Conservation (phyloP, 2,329 filamentous ascomycete genomes). For the Diplodia corticola region DNA sequence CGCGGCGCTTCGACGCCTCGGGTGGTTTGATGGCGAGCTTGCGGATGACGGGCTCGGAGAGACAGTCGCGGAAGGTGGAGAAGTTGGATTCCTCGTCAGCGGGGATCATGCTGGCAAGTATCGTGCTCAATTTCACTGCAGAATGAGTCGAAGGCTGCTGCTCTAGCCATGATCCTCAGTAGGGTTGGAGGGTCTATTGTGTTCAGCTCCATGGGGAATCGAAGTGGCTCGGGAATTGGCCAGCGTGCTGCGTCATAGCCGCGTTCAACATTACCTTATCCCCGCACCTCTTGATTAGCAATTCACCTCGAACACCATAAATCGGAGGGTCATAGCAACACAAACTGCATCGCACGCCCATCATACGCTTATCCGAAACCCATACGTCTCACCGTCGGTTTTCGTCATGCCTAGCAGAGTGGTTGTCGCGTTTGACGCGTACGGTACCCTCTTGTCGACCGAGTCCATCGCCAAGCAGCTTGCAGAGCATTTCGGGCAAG, state of each 20-base stretch:
- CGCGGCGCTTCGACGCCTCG: conserved; percentile 47
- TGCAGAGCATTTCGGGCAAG: conserved; percentile 57
- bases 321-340: neutral
- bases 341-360: too few species aligned
- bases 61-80: conserved; percentile 70
- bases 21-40: conserved; percentile 53
- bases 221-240: neutral
- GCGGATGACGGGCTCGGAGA: conserved; percentile 68
- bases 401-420: conserved; percentile 53
- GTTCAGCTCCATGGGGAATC: neutral
- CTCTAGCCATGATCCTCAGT: neutral
- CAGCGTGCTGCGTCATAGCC: conserved; percentile 11
- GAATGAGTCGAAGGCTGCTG: neutral
- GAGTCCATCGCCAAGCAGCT: conserved; percentile 65
- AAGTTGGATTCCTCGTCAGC: conserved; percentile 51
- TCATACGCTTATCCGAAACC: neutral
- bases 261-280: neutral
- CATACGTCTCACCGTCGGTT: neutral
- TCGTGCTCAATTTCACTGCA: neutral
- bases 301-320: neutral
- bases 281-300: neutral
- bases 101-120: conserved; percentile 5
- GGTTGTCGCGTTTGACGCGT: conserved; percentile 71
- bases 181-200: neutral
- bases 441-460: conserved; percentile 73